Conservation (phyloP, 352 stramenopile genomes). For the Globisporangium middletonii region DNA sequence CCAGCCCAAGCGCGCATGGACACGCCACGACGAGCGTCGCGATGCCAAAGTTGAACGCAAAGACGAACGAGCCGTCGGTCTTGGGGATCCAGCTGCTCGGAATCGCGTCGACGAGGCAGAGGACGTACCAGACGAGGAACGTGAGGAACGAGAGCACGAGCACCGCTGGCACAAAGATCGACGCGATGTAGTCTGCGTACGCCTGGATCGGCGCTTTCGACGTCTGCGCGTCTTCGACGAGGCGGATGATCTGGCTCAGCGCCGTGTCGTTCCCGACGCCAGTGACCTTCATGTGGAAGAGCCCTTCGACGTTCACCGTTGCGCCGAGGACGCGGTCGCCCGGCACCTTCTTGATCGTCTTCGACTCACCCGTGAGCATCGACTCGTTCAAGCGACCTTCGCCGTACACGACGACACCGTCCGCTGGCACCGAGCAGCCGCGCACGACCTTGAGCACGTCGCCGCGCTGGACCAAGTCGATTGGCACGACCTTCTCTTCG, state of each 20-base stretch:
- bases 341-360: slow-evolving; percentile 89
- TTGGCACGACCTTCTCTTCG: slow-evolving; percentile 73
- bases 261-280: slow-evolving; percentile 91
- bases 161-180: slow-evolving; percentile 95
- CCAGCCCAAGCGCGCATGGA: slow-evolving; percentile 97
- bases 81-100: slow-evolving; percentile 60
- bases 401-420: slow-evolving; percentile 91
- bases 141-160: slow-evolving; percentile 91
- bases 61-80: slow-evolving; percentile 84
- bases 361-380: slow-evolving; percentile 94
- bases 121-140: slow-evolving; percentile 93
- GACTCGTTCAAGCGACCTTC: slow-evolving; percentile 91
- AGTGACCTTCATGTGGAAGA: slow-evolving; percentile 92
- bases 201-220: slow-evolving; percentile 97
- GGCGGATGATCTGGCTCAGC: slow-evolving; percentile 96
- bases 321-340: slow-evolving; percentile 88
- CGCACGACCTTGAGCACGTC: slow-evolving; percentile 94
- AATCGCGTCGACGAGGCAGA: slow-evolving; percentile 57
- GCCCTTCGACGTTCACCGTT: slow-evolving; percentile 89
- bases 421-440: slow-evolving; percentile 88
- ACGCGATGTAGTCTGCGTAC: slow-evolving; percentile 95
- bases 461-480: slow-evolving; percentile 87
- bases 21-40: slow-evolving; percentile 98
- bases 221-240: slow-evolving; percentile 98
- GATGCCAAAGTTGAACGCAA: slow-evolving; percentile 97